Conservation (phyloP, 768 basidiomycete genomes). For the Fibroporia radiculosa region DNA sequence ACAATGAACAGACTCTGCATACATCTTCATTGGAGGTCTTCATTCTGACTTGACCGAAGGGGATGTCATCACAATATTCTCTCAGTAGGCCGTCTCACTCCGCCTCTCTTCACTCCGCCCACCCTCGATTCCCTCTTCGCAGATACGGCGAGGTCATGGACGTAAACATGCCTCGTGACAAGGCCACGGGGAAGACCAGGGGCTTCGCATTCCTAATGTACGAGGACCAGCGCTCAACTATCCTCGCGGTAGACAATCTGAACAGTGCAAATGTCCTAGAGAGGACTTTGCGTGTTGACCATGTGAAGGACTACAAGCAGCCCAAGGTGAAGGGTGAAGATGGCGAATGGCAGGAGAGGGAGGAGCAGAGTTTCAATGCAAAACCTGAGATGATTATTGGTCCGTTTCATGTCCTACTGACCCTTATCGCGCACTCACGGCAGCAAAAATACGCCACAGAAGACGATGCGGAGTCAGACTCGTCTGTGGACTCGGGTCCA, state of each 20-base stretch:
- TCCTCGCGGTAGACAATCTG: slow-evolving; percentile 97
- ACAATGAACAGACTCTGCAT: slow-evolving; percentile 81
- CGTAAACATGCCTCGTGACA: slow-evolving; percentile 90
- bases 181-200: slow-evolving; percentile 80
- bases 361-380: slow-evolving; percentile 84
- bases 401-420: slow-evolving; percentile 21
- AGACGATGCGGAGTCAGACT: slow-evolving; percentile 50
- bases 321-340: slow-evolving; percentile 67
- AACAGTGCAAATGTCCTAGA: slow-evolving; percentile 89
- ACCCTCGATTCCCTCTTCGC: slow-evolving; percentile 1
- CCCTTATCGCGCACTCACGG: background rate
- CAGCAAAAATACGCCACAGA: slow-evolving; percentile 29
- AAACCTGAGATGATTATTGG: slow-evolving; percentile 66
- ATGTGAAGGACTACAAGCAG: slow-evolving; percentile 90
- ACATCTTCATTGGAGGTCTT: slow-evolving; percentile 89
- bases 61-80: slow-evolving; percentile 95
- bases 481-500: slow-evolving; percentile 53
- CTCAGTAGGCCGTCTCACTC: slow-evolving; percentile 60
- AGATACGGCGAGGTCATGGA: slow-evolving; percentile 98
- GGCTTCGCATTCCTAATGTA: slow-evolving; percentile 99
- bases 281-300: slow-evolving; percentile 84
- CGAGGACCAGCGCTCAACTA: slow-evolving; percentile 93
- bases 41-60: slow-evolving; percentile 90
- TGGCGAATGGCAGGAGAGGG: slow-evolving; percentile 80
- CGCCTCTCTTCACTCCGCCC: background rate